A percentile compares a stretch with the other conserved stretches of the same genome.
Evolutionary conservation across 2,329 filamentous ascomycete species (phyloP).

Genomic region (Alternaria gansuensis): DNA sequence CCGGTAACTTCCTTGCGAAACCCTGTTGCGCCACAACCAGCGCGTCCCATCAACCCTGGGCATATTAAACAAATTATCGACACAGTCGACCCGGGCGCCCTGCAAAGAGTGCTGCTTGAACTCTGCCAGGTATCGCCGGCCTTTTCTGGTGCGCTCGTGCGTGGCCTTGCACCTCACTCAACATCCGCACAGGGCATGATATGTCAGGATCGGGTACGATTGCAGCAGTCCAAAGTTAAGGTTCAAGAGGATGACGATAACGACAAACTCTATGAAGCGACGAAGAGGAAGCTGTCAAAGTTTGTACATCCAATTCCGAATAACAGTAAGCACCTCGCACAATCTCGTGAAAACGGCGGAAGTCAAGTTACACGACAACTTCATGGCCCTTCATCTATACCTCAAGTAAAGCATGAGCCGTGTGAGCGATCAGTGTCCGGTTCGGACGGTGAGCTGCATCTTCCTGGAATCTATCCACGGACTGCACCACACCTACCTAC

Average conservation of each 20-base stretch:
- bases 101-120: conserved; percentile 37
- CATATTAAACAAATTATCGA: conserved; percentile 43
- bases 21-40: conserved; percentile 14
- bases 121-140: conserved; percentile 46
- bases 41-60: conserved; percentile 33
- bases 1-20: not conserved
- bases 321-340: conserved; percentile 1
- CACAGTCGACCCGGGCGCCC: conserved; percentile 27
- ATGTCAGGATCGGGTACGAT: conserved; percentile 16
- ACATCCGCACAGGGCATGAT: conserved; percentile 37
- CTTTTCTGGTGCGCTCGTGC: conserved; percentile 44
- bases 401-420: conserved; percentile 25
- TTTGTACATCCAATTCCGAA: not conserved
- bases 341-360: not conserved
- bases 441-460: conserved; percentile 23
- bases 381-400: conserved; percentile 12
- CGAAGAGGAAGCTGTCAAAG: conserved; percentile 11
- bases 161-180: conserved; percentile 46
- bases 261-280: conserved; percentile 19
- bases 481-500: not conserved
- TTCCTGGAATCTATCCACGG: conserved; percentile 17
- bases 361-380: not conserved
- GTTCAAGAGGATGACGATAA: conserved; percentile 15
- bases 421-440: conserved; percentile 13
- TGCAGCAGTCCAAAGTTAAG: conserved; percentile 4